Base-by-base conservation (phyloP, 2,329 filamentous ascomycete genomes). In the Akanthomyces muscarius region DNA sequence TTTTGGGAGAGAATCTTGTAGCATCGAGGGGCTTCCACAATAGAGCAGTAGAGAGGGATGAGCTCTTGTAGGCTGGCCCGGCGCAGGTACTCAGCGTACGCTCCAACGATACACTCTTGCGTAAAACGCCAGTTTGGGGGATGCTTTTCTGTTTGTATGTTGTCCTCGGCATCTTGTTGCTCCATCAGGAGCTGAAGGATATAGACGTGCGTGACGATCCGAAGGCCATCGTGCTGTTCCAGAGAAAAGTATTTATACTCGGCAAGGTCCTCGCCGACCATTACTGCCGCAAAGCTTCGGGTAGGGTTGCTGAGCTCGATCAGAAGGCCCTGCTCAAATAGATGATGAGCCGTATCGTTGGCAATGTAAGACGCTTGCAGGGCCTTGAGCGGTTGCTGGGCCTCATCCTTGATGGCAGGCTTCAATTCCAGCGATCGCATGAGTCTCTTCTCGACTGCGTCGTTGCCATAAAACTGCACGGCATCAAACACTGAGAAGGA, bases 21-120 rank as follows among this genome's bases (percentile, higher is more conserved):
- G 65, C 84, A 83, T 66, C 89, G 83, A 14, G 85, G 79, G 7
- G 81, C 77, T 11, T 85, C 81, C 14, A 99, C 80, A 69, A 91
- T 88, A 10, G 92, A 92, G 66, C 91, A 93, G 74, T 99, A 99
- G 0, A 96, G 79, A 0, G 95, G 93, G 62, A 97, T 89, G 48
- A 95, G 78, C 66, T 94, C 88, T 64, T 89, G 86, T 61, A 95
- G 85, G 41, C 87, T 86, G 18, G 86, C 85, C 53, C 89, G 81
- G 50, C 90, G 86, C 44, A 99, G 78, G 65, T 90, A 88, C 69
- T 90, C 89, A 62, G 96, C 89, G 72, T 98, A 98, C 4, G 86
- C 88, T 1, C 89, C 86, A 59, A 97, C 80, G 53, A 94, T 86
- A 69, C 90, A 91, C 70, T 96, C 89, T 67, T 88, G 83, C 18